Conservation (phyloP, 2,329 filamentous ascomycete genomes). For the Stagonosporopsis vannaccii region DNA sequence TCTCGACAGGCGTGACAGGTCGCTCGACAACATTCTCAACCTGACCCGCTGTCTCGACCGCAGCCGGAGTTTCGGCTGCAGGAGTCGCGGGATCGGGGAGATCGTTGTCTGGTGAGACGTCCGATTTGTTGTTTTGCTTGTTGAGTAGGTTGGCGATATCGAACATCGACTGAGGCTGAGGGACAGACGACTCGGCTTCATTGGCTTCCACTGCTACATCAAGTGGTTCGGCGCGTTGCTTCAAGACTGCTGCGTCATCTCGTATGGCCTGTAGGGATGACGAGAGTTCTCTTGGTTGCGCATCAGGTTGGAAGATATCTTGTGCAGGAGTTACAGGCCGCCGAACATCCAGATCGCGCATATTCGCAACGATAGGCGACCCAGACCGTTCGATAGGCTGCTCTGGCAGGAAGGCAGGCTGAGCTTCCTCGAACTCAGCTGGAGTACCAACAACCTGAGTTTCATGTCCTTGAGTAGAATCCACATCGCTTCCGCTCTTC, state of each 20-base stretch:
- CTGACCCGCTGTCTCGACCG: slow-evolving; percentile 31
- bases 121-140: slow-evolving; percentile 43
- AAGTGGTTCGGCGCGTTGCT: slow-evolving; percentile 37
- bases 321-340: slow-evolving; percentile 7
- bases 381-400: background rate
- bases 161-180: slow-evolving; percentile 32
- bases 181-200: slow-evolving; percentile 22
- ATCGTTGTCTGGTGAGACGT: slow-evolving; percentile 28
- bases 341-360: slow-evolving; percentile 1
- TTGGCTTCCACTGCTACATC: slow-evolving; percentile 25
- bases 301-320: background rate
- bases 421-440: slow-evolving; percentile 6
- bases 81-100: slow-evolving; percentile 34
- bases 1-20: background rate
- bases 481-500: slow-evolving; percentile 29
- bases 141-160: slow-evolving; percentile 37
- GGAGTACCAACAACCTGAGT: background rate
- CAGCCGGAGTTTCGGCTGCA: slow-evolving; percentile 23
- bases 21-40: slow-evolving; percentile 18
- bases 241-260: slow-evolving; percentile 39
- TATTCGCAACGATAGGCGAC: background rate
- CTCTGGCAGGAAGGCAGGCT: slow-evolving; percentile 3
- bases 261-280: slow-evolving; percentile 35
- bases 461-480: slow-evolving; percentile 16
- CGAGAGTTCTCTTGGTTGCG: slow-evolving; percentile 22